Conservation (phyloP, 2,329 filamentous ascomycete genomes). For the Colletotrichum agaves region DNA sequence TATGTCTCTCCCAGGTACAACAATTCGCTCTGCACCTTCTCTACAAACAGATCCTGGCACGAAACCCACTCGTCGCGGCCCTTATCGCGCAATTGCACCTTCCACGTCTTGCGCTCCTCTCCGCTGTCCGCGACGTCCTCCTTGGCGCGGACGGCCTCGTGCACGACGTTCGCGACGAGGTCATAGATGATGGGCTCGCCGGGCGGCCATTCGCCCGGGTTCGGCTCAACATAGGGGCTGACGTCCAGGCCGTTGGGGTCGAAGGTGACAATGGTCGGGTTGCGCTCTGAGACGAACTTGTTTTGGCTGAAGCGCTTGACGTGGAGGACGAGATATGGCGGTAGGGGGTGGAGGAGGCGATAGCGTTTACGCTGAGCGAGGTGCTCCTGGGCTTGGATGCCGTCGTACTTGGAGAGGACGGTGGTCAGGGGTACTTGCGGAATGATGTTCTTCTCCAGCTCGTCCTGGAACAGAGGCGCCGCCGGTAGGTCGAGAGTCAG, state of each 20-base stretch:
- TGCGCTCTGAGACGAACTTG: constrained; percentile 95
- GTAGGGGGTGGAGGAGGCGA: constrained; percentile 87
- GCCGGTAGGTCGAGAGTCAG: constrained; percentile 93
- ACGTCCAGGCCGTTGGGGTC: constrained; percentile 86
- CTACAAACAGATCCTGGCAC: constrained; percentile 92
- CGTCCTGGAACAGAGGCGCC: constrained; percentile 94
- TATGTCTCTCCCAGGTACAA: constrained; percentile 95
- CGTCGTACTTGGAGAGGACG: constrained; percentile 93
- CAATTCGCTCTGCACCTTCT: constrained; percentile 87
- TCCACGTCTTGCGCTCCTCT: constrained; percentile 91
- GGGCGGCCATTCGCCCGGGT: constrained; percentile 74
- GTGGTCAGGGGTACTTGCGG: constrained; percentile 86
- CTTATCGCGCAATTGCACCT: constrained; percentile 87
- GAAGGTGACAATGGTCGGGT: constrained; percentile 98
- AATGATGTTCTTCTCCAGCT: constrained; percentile 94
- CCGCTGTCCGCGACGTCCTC: constrained; percentile 91
- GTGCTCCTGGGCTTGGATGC: constrained; percentile 86
- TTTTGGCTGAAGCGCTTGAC: constrained; percentile 97
- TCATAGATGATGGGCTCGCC: constrained; percentile 94
- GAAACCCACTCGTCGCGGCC: constrained; percentile 89
- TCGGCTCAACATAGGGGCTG: constrained; percentile 90
- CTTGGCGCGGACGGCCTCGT: constrained; percentile 77
- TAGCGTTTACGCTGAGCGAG: constrained; percentile 90
- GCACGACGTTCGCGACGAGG: constrained; percentile 93
- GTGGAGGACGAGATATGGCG: constrained; percentile 91